Evolutionary conservation across 225 moss, liverwort and hornwort species (phyloP).

Genomic region (Neckera pumila): DNA sequence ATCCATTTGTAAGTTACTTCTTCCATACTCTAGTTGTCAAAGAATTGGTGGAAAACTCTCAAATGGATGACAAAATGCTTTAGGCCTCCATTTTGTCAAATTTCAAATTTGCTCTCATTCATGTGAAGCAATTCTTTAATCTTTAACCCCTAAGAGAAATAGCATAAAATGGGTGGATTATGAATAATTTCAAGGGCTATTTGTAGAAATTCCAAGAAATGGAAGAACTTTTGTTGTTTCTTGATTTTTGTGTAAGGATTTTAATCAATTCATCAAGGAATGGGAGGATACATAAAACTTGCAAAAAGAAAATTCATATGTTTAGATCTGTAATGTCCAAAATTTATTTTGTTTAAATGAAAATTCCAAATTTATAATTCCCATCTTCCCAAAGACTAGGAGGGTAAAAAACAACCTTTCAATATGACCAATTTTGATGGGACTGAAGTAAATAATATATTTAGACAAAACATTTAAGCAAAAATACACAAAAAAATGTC

Average conservation of each 20-base stretch:
- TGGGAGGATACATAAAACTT: neutral
- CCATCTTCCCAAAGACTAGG: rapidly evolving
- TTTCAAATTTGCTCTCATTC: neutral
- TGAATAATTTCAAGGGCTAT: neutral
- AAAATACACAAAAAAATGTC: neutral
- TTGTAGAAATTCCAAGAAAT: rapidly evolving
- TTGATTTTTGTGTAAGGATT: neutral
- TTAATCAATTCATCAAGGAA: neutral
- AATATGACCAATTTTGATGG: neutral
- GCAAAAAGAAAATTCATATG: neutral
- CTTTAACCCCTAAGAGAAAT: rapidly evolving
- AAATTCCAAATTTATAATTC: neutral
- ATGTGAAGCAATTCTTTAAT: neutral
- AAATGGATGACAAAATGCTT: neutral
- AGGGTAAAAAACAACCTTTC: neutral
- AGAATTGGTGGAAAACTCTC: neutral
- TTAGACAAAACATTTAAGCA: rapidly evolving
- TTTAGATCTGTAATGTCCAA: too few relatives aligned
- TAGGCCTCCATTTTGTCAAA: neutral
- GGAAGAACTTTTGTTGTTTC: neutral
- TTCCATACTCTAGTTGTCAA: neutral
- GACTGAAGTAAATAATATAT: neutral
- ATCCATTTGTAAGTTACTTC: neutral
- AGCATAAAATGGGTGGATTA: rapidly evolving
- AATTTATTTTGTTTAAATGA: neutral